A percentile compares a stretch with the other conserved stretches of the same genome.
Evolutionary conservation across 129 eudicot species (phyloP).

Genomic region (Artemisia argyi): DNA sequence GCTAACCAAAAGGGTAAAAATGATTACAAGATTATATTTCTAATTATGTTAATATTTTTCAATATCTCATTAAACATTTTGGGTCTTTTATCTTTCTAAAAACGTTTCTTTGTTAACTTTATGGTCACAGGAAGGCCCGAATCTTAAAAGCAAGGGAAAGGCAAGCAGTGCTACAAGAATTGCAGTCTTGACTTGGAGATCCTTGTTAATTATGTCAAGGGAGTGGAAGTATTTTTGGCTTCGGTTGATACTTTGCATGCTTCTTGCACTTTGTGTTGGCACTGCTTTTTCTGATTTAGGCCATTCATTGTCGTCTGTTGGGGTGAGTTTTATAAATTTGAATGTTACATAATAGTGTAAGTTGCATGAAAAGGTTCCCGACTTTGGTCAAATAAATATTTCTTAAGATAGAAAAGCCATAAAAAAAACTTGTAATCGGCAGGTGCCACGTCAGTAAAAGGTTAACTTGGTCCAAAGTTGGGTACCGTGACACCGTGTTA

Average conservation of each 20-base stretch:
- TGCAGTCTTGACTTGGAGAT: conserved; percentile 90
- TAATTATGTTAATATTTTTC: too few species aligned
- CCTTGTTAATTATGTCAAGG: conserved; percentile 84
- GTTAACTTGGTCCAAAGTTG: background rate
- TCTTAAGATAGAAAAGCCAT: background rate
- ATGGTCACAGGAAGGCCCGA: conserved; percentile 71
- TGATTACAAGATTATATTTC: too few species aligned
- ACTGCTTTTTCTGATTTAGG: conserved; percentile 85
- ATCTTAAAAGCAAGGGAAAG: conserved; percentile 77
- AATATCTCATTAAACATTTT: too few species aligned
- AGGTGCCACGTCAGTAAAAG: background rate
- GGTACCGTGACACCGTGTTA: background rate
- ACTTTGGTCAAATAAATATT: background rate
- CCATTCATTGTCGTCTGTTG: conserved; percentile 89
- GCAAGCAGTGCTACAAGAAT: conserved; percentile 56
- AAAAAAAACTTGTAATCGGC: background rate
- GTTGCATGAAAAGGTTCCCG: background rate
- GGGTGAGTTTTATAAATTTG: conserved; percentile 45
- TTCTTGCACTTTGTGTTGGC: conserved; percentile 77
- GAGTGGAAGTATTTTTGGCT: conserved; percentile 98
- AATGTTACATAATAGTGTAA: background rate
- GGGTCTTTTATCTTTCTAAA: too few species aligned
- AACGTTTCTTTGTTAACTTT: background rate
- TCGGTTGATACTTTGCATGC: conserved; percentile 75
- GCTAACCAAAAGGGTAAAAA: conserved; percentile 73